Conservation (phyloP, 2,329 filamentous ascomycete species). For the Colletotrichum incanum region DNA sequence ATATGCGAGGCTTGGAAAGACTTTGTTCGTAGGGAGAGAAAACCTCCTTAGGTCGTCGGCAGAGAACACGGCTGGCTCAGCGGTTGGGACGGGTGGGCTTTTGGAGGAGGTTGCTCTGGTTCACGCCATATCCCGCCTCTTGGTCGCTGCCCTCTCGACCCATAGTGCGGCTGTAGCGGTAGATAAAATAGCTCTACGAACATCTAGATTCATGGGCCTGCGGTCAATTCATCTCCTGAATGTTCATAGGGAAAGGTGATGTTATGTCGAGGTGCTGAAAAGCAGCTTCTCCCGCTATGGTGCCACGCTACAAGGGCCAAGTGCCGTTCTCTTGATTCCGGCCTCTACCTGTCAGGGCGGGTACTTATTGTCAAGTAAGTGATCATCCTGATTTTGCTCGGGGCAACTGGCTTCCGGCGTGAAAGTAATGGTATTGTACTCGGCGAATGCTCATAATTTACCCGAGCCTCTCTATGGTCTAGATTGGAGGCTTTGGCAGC, state of each 20-base stretch:
- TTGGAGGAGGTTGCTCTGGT: neutral
- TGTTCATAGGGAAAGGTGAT: neutral
- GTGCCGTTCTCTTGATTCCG: neutral
- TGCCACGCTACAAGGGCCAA: neutral
- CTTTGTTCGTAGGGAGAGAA: neutral
- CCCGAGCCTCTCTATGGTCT: neutral
- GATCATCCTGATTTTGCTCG: neutral
- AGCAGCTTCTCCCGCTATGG: neutral
- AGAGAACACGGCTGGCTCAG: neutral
- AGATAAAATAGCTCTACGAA: neutral
- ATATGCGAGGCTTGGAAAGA: neutral
- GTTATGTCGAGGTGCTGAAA: neutral
- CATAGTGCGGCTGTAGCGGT: neutral
- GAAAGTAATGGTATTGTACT: neutral
- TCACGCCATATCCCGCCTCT: neutral
- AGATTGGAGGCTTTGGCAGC: no score
- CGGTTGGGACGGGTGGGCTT: neutral
- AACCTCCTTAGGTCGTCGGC: neutral
- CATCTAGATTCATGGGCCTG: neutral
- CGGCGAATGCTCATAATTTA: neutral
- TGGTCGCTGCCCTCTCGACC: neutral
- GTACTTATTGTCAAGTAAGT: neutral
- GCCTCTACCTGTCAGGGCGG: neutral
- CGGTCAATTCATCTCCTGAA: neutral
- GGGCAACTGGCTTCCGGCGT: neutral